Conservation (phyloP, 805 yeast species). For the Teunomyces gatunensis region DNA sequence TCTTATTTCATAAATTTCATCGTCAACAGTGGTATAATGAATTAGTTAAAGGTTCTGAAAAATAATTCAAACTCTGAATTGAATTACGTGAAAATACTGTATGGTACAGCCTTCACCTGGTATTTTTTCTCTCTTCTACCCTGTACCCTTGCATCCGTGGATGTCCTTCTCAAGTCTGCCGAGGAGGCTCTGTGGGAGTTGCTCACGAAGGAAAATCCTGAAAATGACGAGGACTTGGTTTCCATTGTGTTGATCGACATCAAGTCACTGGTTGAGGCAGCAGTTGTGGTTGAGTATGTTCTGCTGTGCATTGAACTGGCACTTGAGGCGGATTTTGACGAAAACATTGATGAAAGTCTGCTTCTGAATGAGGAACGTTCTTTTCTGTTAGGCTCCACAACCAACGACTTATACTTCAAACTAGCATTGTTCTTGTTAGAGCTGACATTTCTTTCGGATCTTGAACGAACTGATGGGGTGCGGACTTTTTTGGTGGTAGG, state of each 20-base stretch:
- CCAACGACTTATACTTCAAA: conserved; percentile 11
- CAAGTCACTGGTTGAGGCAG: conserved; percentile 11
- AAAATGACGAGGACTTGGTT: conserved; percentile 13
- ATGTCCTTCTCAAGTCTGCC: conserved; percentile 4
- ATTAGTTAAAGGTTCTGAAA: conserved; percentile 1
- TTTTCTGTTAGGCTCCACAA: conserved; percentile 8
- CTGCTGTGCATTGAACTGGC: conserved; percentile 2
- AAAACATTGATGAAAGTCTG: conserved; percentile 12
- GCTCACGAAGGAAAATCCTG: conserved; percentile 25
- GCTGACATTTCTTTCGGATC: conserved; percentile 3
- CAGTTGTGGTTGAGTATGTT: background rate
- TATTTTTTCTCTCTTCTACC: conserved; percentile 23
- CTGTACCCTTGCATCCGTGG: conserved; percentile 3
- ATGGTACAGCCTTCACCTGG: conserved; percentile 22
- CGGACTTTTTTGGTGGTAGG: conserved; percentile 1
- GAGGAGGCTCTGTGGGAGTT: background rate
- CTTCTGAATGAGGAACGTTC: conserved; percentile 16
- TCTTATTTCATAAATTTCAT: background rate
- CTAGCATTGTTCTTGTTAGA: conserved; percentile 11
- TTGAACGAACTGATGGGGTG: background rate
- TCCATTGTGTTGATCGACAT: conserved; percentile 18
- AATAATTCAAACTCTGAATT: conserved; percentile 3
- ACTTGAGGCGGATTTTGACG: conserved; percentile 4
- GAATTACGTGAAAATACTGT: conserved; percentile 12
- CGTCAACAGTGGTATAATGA: background rate